Conservation (phyloP, 169 alveolate genomes). For the Cryptosporidium andersoni region DNA sequence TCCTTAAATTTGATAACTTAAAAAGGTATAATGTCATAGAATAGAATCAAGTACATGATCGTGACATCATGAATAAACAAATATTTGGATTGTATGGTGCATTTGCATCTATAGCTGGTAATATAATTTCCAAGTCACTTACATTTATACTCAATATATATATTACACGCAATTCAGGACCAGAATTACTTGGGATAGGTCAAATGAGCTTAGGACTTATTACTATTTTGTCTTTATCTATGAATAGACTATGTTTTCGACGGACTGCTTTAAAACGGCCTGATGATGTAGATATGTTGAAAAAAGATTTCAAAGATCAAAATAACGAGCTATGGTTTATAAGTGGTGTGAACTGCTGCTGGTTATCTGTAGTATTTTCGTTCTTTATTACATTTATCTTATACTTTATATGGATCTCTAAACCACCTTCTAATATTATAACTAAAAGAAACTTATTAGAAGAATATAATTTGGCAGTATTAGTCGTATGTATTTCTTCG, state of each 20-base stretch:
- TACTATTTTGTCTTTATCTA: constrained; percentile 36
- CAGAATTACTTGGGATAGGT: constrained; percentile 49
- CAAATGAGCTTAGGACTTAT: constrained; percentile 44
- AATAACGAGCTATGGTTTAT: background rate
- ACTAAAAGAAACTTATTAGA: background rate
- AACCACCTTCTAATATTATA: constrained; percentile 27
- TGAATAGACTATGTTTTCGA: constrained; percentile 46
- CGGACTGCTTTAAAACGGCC: constrained; percentile 28
- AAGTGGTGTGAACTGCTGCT: constrained; percentile 40
- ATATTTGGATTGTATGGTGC: constrained; percentile 44
- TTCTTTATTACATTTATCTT: background rate
- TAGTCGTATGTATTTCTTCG: constrained; percentile 34
- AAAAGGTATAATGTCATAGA: no score
- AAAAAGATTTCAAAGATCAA: background rate
- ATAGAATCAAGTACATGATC: no score
- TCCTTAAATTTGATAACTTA: no score
- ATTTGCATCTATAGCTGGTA: constrained; percentile 14
- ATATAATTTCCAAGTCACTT: constrained; percentile 15
- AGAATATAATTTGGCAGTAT: constrained; percentile 13
- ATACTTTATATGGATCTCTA: constrained; percentile 6
- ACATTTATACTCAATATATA: constrained; percentile 35
- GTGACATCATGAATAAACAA: background rate
- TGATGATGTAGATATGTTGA: background rate
- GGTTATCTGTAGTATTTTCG: constrained; percentile 39
- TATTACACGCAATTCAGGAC: constrained; percentile 36